A percentile compares a stretch with the other conserved stretches of the same genome.
Conservation (phyloP, 257 asterid genomes). For the Primulina tabacum region DNA sequence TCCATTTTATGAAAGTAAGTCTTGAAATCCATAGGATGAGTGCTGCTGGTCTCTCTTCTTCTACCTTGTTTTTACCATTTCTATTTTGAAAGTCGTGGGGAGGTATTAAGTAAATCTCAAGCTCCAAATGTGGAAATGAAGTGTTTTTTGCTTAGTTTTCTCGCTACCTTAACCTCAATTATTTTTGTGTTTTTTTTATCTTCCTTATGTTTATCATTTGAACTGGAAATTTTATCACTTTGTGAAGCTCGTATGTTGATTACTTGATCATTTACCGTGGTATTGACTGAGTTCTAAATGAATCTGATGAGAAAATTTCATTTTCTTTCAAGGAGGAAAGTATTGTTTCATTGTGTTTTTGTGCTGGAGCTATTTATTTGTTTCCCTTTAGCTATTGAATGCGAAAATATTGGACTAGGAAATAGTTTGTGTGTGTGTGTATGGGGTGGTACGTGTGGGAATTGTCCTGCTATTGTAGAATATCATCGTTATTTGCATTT, state of each 20-base stretch:
- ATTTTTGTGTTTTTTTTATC: background rate
- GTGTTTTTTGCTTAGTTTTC: background rate
- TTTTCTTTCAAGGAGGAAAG: background rate
- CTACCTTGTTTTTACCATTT: too few species aligned
- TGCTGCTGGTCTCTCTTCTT: too few species aligned
- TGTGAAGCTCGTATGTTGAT: background rate
- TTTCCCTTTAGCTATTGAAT: background rate
- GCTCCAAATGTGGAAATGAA: too few species aligned
- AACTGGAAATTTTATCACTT: conserved; percentile 28
- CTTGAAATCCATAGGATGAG: too few species aligned
- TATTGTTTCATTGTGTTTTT: background rate
- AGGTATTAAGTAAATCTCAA: too few species aligned
- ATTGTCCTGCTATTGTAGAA: too few species aligned
- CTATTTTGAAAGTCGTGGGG: too few species aligned
- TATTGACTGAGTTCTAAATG: background rate
- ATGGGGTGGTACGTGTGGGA: too few species aligned
- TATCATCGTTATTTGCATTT: too few species aligned
- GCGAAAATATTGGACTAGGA: background rate
- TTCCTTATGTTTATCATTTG: background rate
- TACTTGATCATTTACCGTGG: background rate
- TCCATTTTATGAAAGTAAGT: too few species aligned
- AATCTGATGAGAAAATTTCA: background rate
- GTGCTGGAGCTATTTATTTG: background rate
- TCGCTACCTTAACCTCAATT: background rate
- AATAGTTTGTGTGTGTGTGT: background rate